Evolutionary conservation across 129 eudicot species (phyloP), one percentile per base, ranked within the genome.

Genomic region (Sambucus nigra): DNA sequence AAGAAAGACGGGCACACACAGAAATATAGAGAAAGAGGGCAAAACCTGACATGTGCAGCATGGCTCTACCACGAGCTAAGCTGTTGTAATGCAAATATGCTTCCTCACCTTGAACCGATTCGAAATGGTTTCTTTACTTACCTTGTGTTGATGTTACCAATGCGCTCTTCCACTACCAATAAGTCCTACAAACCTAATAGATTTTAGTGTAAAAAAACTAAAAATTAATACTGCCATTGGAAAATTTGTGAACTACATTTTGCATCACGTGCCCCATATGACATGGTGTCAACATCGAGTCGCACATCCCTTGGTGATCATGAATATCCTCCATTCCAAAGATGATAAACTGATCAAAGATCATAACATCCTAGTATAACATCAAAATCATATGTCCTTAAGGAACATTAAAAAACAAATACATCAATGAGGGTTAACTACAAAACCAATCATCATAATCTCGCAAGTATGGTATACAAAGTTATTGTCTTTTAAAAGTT

Each of bases 251-350:
- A 12, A 4, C n/a, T 5, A 32, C 18, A 9, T 22, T 15, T 25
- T 2, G 5, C 49, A 7, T 20, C 22, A 15, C 16, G 57, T 65
- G 82, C 98, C 94, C 85, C 98, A 33, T 91, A 91, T 3, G 98
- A 91, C 98, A 91, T 91, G 76, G 81, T 85, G 62, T 91, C 98
- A 38, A 85, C 86, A 72, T 91, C 98, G 20, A 85, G 79, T 58
- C 98, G 80, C 98, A 91, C 81, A 64, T 82, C 98, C 63, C 95
- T 80, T 91, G 94, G 11, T 85, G 68, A 63, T 91, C 98, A 47
- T 76, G 95, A 53, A 59, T 60, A 70, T 86, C 93, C 58, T 72
- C 72, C 94, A 91, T 76, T 29, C 95, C 94, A 64, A 70, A 70
- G 11, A 91, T 51, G 32, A 76, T 71, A 2, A 95, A 81, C 47